phyloP scores from a whole-genome alignment of 345 rosid species.

The Moricandia arvensis region DNA sequence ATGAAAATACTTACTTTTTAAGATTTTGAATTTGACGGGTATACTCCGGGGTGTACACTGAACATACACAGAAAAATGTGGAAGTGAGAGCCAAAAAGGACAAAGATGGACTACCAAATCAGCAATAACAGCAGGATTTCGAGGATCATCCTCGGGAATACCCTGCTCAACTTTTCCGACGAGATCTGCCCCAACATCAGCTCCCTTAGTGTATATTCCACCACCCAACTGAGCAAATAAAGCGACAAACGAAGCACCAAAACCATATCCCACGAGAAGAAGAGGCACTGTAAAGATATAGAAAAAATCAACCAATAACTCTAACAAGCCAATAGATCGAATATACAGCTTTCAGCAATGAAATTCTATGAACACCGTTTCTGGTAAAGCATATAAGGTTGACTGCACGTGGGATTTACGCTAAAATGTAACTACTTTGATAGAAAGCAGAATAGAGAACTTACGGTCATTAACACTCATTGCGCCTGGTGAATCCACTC shows the following conservation, averaged over 20 bases:
- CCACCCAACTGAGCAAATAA: constrained; percentile 99
- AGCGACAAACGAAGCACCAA: constrained; percentile 99
- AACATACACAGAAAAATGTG: background rate
- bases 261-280: constrained; percentile 97
- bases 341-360: background rate
- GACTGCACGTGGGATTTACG: no score
- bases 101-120: constrained; percentile 71
- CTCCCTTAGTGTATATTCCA: constrained; percentile 98
- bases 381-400: constrained; percentile 2
- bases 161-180: constrained; percentile 99
- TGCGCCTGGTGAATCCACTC: constrained; percentile 81
- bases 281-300: constrained; percentile 76
- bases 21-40: background rate
- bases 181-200: constrained; percentile 99
- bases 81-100: constrained; percentile 9
- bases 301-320: constrained; percentile 29
- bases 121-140: constrained; percentile 98
- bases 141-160: constrained; percentile 99
- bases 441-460: constrained; percentile 40
- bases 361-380: constrained; percentile 1
- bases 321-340: constrained; percentile 3
- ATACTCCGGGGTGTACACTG: background rate
- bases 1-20: constrained; percentile 9
- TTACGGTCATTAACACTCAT: constrained; percentile 91
- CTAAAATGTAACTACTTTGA: background rate